Base-by-base conservation (phyloP, 1,284 basidiomycete genomes). In the Taiwanofungus camphoratus region DNA sequence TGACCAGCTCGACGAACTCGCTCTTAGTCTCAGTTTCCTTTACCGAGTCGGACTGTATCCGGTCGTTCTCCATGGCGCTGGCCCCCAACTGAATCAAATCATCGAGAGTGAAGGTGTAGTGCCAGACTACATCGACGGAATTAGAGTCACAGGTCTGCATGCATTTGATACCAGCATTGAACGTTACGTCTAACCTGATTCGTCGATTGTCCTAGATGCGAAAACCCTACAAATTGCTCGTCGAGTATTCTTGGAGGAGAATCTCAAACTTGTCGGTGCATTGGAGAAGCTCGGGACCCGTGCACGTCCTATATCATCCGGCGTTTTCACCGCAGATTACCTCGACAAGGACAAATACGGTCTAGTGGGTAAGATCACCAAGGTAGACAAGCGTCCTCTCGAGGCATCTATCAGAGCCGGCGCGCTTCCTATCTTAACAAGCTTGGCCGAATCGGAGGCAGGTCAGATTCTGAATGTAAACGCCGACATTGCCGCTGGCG, bases 391-490 rank as follows among this genome's bases (percentile, higher is more conserved):
- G 68, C 81, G 92, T 33, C 92, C 93, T 22, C 79, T 97, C 49
- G 93, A 97, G 66, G 92, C 93, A 2, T 83, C 92, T 36, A 97
- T 97, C 62, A 80, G 88, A 37, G 91, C 93, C 3, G 93, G 94
- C 31, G 92, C 91, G 26, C 74, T 97, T 15, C 93, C 93, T 40
- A 95, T 97, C 66, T 72, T 97, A 18, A 95, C 92, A 49, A 89
- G 84, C 64, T 72, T 97, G 40, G 93, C 93, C 5, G 93, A 96
- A 67, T 87, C 87, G 23, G 74, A 82, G 32, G 89, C 94, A 32
- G 93, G 93, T 15, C 93, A 97, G 66, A 92, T 97, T 54, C 72
- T 97, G 49, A 97, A 97, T 59, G 93, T 97, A 63, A 97, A 97
- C 62, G 93, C 93, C 12, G 93, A 97, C 61, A 88, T 97, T 51